These are phyloP conservation scores for Ophiostoma piceae DNA, from an alignment of 2,329 filamentous ascomycete genomes.

Conservation along the genomic window DNA sequence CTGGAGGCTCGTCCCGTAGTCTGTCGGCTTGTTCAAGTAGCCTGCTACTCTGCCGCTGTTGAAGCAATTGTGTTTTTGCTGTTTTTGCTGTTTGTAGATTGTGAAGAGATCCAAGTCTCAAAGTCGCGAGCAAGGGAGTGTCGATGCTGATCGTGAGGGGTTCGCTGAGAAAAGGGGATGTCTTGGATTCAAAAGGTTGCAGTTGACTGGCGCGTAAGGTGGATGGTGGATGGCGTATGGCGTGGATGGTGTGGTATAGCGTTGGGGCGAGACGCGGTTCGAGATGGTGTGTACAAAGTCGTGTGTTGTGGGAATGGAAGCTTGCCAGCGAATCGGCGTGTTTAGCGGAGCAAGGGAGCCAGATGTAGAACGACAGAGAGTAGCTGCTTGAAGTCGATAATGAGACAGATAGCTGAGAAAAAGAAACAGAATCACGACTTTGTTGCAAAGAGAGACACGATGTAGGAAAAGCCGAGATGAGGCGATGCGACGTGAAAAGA, in stretches of 20 bases:
- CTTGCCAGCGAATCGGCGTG: constrained; percentile 16
- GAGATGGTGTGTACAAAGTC: not conserved
- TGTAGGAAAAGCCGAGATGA: constrained; percentile 9
- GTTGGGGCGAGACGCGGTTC: constrained; percentile 15
- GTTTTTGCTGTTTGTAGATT: not conserved
- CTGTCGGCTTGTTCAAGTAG: not conserved
- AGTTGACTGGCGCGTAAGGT: not conserved
- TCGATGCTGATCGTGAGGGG: constrained; percentile 6
- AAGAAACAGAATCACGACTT: not conserved
- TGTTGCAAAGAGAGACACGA: not conserved
- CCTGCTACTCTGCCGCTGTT: not conserved
- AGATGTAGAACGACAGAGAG: not conserved
- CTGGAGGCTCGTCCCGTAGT: not conserved
- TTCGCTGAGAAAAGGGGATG: constrained; percentile 8
- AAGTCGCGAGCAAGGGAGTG: not conserved
- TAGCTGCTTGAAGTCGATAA: not conserved
- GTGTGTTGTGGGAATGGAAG: constrained; percentile 1
- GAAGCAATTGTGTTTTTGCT: not conserved
- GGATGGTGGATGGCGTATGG: constrained; percentile 7
- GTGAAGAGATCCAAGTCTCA: not conserved
- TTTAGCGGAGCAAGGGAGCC: not conserved
- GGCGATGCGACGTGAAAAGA: not conserved
- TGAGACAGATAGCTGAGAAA: not conserved
- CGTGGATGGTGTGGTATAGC: not conserved
- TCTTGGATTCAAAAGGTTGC: not conserved